Conservation (phyloP, 2,329 filamentous ascomycete genomes). For the Capronia americana region DNA sequence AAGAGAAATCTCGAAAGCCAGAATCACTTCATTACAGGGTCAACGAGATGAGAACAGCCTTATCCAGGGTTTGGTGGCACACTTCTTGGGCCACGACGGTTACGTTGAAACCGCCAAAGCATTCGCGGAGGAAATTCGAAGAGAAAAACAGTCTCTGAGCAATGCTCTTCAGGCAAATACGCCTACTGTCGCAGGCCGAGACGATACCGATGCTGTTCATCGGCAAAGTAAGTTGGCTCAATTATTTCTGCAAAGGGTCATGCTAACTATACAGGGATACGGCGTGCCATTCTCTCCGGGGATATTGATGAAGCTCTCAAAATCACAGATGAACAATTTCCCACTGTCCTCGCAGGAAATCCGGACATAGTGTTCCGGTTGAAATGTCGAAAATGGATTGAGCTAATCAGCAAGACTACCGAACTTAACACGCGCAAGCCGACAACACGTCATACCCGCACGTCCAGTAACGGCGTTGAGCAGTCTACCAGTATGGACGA, state of each 20-base stretch:
- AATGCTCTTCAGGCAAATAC: conserved; percentile 62
- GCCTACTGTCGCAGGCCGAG: conserved; percentile 60
- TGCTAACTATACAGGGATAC: conserved; percentile 68
- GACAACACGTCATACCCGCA: conserved; percentile 43
- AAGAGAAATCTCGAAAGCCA: conserved; percentile 65
- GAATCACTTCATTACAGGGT: conserved; percentile 66
- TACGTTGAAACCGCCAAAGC: conserved; percentile 91
- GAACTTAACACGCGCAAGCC: conserved; percentile 64
- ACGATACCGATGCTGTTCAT: conserved; percentile 85
- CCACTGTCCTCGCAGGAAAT: conserved; percentile 78
- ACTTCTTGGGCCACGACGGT: conserved; percentile 92
- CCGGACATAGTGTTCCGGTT: conserved; percentile 86
- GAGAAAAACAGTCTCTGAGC: conserved; percentile 73
- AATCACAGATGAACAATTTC: conserved; percentile 78
- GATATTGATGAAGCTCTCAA: conserved; percentile 92
- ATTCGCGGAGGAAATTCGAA: conserved; percentile 80
- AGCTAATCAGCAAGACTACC: conserved; percentile 82
- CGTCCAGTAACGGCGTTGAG: conserved; percentile 50
- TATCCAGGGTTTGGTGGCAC: conserved; percentile 80
- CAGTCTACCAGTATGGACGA: conserved; percentile 41
- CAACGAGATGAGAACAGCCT: conserved; percentile 70
- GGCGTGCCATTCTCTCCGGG: conserved; percentile 84
- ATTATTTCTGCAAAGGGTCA: conserved; percentile 9
- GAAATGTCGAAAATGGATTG: conserved; percentile 89
- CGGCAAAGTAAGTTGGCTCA: conserved; percentile 71